Base-by-base conservation (phyloP, 73 alveolate species). In the Stentor roeselii region DNA sequence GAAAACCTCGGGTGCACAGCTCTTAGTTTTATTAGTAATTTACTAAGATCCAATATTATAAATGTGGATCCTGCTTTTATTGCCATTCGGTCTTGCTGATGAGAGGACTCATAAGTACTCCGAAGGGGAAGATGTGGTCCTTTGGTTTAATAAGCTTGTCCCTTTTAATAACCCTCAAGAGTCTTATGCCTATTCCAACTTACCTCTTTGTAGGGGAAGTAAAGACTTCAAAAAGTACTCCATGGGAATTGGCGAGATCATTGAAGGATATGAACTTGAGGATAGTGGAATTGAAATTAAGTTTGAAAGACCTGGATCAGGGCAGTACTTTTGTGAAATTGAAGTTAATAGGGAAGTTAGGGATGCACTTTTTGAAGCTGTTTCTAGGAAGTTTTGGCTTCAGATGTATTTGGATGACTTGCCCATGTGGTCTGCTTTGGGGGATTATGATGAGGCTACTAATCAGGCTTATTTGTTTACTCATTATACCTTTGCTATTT, bases 401-500 rank as follows among this genome's bases (percentile, higher is more conserved):
- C 87, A 83, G 76, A 59, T 87, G 50, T 87, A 84, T 85, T 60
- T 87, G 3, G 93, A 87, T 59, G 93, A 87, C 67, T 40, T 87
- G 87, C 93, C 93, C 0, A 84, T 84, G 6, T 87, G 93, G 93
- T 84, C 88, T 0, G 78, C 75, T 15, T 82, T 87, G 37, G 92
- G 92, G 14, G 88, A 87, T 59, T 76, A 32, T 21, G 60, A 80
- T 39, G 30, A 11, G n/a, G 83, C 27, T 39, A 34, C 15, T 15
- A 30, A 39, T 27, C 21, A 27, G 32, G 60, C 59, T 36, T 60
- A 30, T 34, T 75, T 87, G 75, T 87, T 78, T 78, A 84, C 92
- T 3, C 92, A 87, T 31, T 84, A 87, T 37, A 86, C 61, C 39
- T 87, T 87, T 83, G 59, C 82, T 21, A 59, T 87, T 75, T 83